phyloP scores from a whole-genome alignment of 2,329 filamentous ascomycete species.

The Pseudogymnoascus destructans region DNA sequence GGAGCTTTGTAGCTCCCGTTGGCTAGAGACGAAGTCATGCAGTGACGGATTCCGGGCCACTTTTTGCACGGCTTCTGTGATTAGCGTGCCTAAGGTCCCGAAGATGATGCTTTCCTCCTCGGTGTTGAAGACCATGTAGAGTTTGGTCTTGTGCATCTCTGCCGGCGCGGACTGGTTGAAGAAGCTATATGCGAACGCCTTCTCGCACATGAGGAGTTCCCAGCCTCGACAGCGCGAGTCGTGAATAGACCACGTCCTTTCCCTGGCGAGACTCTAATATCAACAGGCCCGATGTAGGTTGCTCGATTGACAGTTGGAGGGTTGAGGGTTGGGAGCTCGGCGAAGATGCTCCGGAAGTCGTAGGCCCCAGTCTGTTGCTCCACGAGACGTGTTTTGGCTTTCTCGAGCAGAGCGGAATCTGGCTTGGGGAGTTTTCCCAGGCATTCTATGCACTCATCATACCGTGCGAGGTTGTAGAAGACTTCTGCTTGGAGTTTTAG shows the following conservation, averaged over 20 bases:
- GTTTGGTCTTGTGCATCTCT: neutral
- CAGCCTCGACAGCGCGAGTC: constrained; percentile 33
- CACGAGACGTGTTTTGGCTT: constrained; percentile 22
- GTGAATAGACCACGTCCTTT: constrained; percentile 40
- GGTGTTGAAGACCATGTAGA: constrained; percentile 1
- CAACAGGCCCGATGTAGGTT: constrained; percentile 32
- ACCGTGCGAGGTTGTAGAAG: neutral
- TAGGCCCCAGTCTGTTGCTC: constrained; percentile 33
- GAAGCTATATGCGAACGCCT: constrained; percentile 34
- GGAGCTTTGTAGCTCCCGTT: constrained; percentile 30
- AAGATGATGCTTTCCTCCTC: constrained; percentile 6
- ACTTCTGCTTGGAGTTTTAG: neutral
- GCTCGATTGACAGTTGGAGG: constrained; percentile 35
- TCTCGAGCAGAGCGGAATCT: neutral
- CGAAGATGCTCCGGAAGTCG: constrained; percentile 28
- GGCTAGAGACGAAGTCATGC: constrained; percentile 25
- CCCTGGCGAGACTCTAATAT: constrained; percentile 29
- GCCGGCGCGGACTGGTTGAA: neutral
- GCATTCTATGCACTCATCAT: constrained; percentile 17
- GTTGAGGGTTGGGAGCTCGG: constrained; percentile 24
- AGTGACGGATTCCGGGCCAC: constrained; percentile 31
- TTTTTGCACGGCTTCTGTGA: constrained; percentile 33
- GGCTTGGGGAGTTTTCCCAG: neutral
- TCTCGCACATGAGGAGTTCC: constrained; percentile 44
- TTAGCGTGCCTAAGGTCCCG: constrained; percentile 21